Evolutionary conservation across 495 filamentous ascomycete genomes (phyloP), one percentile per base, ranked within the genome.

Genomic region (Aspergillus olivimuriae): DNA sequence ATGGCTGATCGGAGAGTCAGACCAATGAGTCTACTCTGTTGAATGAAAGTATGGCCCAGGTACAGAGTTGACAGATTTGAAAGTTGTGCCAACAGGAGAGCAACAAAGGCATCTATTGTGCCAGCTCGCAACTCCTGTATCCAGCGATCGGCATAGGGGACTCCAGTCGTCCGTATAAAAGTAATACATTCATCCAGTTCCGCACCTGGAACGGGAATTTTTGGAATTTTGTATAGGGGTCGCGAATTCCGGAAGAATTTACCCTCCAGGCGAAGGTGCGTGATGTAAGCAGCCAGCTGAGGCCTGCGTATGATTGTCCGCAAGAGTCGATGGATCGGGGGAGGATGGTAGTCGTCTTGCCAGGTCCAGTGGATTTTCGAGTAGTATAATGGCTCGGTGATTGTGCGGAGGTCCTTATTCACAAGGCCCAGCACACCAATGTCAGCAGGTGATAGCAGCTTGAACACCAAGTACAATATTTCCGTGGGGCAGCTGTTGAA

Each of bases 361-460:
- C 50, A 57, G 9, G 20, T 57, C 20, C 28, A 50, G 30, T 53
- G 40, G 16, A 57, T 51, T 35, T 43, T 33, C 20, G 34, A 41
- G 48, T 53, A 57, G 32, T 53, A 47, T 30, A 45, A 48, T 14
- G 47, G 39, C 42, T 48, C 47, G 18, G 50, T 46, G 16, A 55
- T 30, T 22, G 40, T 19, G 28, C 34, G 42, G 7, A 48, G 44
- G 8, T 22, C 15, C 18, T 39, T 34, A 41, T 44, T 44, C 23
- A 49, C 41, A 46, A 46, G 48, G 22, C 36, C 51, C 35, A 56
- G 32, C 16, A 24, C 33, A 14, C 34, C 14, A 21, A 26, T 18
- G 33, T 52, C 49, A 34, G 18, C 11, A 16, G 44, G 39, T 14
- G 49, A 52, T n/a, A 52, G 44, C 15, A 34, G 18, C 14, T 37